Base-by-base conservation (phyloP, 2,329 filamentous ascomycete genomes). In the Phymatotrichopsis omnivora region DNA sequence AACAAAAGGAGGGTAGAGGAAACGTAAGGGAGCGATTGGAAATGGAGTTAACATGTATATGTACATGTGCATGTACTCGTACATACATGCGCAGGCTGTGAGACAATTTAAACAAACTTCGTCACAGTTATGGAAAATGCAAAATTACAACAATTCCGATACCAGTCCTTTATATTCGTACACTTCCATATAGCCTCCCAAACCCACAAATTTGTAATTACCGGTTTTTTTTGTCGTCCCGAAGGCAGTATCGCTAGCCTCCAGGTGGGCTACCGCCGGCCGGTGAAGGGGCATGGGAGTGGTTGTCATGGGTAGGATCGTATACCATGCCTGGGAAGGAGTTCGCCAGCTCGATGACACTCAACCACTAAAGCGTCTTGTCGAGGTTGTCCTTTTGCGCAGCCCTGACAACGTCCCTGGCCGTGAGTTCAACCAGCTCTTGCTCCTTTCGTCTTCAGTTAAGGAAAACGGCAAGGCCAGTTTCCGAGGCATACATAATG, bases 401-500 rank as follows among this genome's bases (percentile, higher is more conserved):
- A 30, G 54, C 49, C 20, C 52, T 52, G 38, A 56, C 55, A 28
- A 56, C 54, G 4, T 39, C 39, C 16, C 54, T 46, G 17, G 54
- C 54, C 17, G 55, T 50, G 20, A 91, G 69, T 98, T 96, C n/a
- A 96, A 80, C 62, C 93, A 79, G 43, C 85, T 85, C 62, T 80
- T 76, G 45, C 80, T 76, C 59, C 85, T 70, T 69, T 98, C 91
- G 52, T 91, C 80, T 29, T 77, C 71, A 52, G 81, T 86, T 51
- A n/a, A 73, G n/a, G 25, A 82, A 79, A 47, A 77, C 78, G 12
- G 85, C 76, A 16, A 96, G 75, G 4, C 85, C 81, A 30, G 81
- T 80, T 22, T 85, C 91, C 24, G 87, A 89, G 38, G 83, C 86
- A 68, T 96, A 96, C 61, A 98, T 86, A 91, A 98, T 98, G 65